These are phyloP conservation scores for Boletus bicolor DNA, from an alignment of 768 basidiomycete genomes.

Conservation along the genomic window DNA sequence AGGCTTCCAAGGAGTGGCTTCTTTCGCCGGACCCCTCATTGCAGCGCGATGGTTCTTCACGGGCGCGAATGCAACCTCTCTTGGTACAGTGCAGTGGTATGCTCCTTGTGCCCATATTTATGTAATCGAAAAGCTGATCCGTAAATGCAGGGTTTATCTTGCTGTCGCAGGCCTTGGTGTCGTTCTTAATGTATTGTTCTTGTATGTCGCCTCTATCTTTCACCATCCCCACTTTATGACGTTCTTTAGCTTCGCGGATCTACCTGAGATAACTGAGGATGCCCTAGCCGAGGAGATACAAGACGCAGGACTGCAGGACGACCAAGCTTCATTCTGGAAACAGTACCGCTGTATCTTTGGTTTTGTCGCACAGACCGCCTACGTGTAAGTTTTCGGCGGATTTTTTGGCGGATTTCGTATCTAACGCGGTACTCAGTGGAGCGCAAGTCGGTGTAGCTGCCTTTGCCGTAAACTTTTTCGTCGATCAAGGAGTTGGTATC, in stretches of 20 bases:
- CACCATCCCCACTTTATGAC: not conserved
- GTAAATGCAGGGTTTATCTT: slow-evolving; percentile 52
- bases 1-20: slow-evolving; percentile 74
- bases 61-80: slow-evolving; percentile 54
- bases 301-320: slow-evolving; percentile 37
- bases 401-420: not conserved
- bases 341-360: slow-evolving; percentile 72
- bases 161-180: slow-evolving; percentile 63
- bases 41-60: slow-evolving; percentile 73
- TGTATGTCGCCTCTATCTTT: slow-evolving; percentile 35
- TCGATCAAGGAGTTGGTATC: slow-evolving; percentile 59
- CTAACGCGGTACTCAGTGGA: slow-evolving; percentile 36
- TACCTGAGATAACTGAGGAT: slow-evolving; percentile 72
- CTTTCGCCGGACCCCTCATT: slow-evolving; percentile 72
- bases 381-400: slow-evolving; percentile 42
- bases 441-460: slow-evolving; percentile 66
- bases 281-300: slow-evolving; percentile 52
- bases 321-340: slow-evolving; percentile 58
- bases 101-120: not conserved
- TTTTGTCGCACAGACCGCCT: slow-evolving; percentile 67
- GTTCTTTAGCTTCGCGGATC: slow-evolving; percentile 52
- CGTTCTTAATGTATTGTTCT: slow-evolving; percentile 61
- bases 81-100: slow-evolving; percentile 69
- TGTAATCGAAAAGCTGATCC: slow-evolving; percentile 1
- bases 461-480: slow-evolving; percentile 67